Evolutionary conservation across 1,284 basidiomycete genomes (phyloP), one percentile per base, ranked within the genome.

Genomic region (Filobasidium uniguttulatum): DNA sequence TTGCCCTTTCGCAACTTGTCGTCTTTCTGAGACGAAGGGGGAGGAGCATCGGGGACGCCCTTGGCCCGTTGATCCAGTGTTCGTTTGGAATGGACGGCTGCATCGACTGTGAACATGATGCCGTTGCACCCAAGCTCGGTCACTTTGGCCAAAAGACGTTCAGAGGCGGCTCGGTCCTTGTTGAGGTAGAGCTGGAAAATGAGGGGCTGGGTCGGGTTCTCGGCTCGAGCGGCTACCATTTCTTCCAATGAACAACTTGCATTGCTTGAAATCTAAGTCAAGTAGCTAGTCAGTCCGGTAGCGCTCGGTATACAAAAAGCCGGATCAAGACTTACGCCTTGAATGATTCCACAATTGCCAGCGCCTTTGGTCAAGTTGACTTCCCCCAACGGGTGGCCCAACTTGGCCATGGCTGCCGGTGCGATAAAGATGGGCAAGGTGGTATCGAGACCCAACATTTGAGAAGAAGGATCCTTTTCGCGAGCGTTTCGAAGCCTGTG

Each of bases 21-120:
- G 3, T 60, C 62, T 4, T 67, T 63, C n/a, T 59, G 60, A 52
- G 31, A 53, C 45, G 40, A 57, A 53, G 44, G 56, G 55, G 33
- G 48, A 40, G 10, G 15, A 4, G 22, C 8, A 15, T 54, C 44
- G 1, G 62, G 58, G n/a, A 48, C 53, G 7, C 59, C 55, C 53
- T 70, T 70, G 12, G 62, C 61, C 22, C 75, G 62, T 53, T 72
- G 69, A 56, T 96, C 91, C 45, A 78, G 70, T 62, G 96, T 91
- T 29, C 90, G 76, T 61, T 91, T 90, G 15, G 85, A 83, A n/a
- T 83, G 75, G 33, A 85, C 80, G 8, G 87, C 75, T 0, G 87
- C 85, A 67, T 97, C 91, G 2, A 96, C 90, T 0, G 91, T 96
- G 48, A 96, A 74, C 67, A 89, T 89, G 50, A 97, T 83, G 0